Evolutionary conservation across 2,329 filamentous ascomycete genomes (phyloP), one percentile per base, ranked within the genome.

Genomic region (Alternaria metachromatica): DNA sequence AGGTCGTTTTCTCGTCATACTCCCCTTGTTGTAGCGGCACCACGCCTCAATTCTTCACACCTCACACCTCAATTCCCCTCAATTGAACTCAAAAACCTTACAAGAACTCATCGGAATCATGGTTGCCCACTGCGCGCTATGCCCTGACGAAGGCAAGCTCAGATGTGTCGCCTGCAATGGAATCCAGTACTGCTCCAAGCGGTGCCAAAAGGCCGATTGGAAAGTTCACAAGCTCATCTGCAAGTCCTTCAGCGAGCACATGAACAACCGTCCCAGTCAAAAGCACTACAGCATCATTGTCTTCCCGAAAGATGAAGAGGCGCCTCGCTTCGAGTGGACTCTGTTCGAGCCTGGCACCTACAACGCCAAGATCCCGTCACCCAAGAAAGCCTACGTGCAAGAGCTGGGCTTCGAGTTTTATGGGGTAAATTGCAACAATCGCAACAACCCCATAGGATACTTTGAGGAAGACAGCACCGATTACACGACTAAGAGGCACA

Each of bases 171-270:
- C 41, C 15, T 73, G 71, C 57, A 54, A 63, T 21, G 59, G 50
- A 23, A 46, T 53, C 11, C 51, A 44, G 20, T 74, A 74, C 58
- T 73, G 71, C 55, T 73, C 69, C 33, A 37, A 37, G 25, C 60
- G 59, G 20, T 76, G 72, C 30, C 73, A 74, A 58, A 55, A 66
- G 53, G 23, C 11, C 5, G 70, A 74, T 60, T 73, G 71, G 73
- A 48, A 64, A 6, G 41, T 65, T 6, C 70, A 74, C 65, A 72
- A 73, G 50, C 60, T 72, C 6, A 62, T 75, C 28, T 75, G 72
- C 68, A 58, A 37, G 8, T 37, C 33, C 8, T 37, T 37, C 33
- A 37, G 33, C 33, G 33, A 37, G 33, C 33, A 37, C 33, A 37
- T 37, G 33, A 37, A 37, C 15, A 37, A 37, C 2, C 33, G 33